Evolutionary conservation across 176 grass and related monocot species (phyloP), one percentile per base, ranked within the genome.

Genomic region (Paspalum notatum): DNA sequence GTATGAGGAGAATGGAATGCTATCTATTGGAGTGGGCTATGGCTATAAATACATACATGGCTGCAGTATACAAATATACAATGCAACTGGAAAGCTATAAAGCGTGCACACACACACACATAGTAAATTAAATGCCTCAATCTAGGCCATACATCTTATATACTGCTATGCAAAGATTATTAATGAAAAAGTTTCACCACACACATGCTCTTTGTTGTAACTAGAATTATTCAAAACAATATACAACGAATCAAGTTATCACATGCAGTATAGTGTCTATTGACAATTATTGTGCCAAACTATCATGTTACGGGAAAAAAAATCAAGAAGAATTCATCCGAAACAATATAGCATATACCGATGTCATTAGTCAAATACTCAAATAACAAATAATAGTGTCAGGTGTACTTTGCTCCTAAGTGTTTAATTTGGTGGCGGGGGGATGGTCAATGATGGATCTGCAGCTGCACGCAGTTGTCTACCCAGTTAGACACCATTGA

Each of bases 331-430:
- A n/a, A 38, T 66, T 66, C 7, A 42, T 26, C 11, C 0, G 1
- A 42, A 40, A n/a, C n/a, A 17, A 66, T 18, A 66, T 42, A 66
- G 1, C 63, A 66, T 66, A 66, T 66, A 66, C 17, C 38, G 42
- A 42, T 66, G 17, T n/a, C 11, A 17, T 20, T 66, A 43, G 39
- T 66, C 0, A n/a, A 66, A 66, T 66, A 43, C 18, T 66, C 0
- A n/a, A 66, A 66, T 66, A 5, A 66, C 63, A 66, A 42, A 42
- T 66, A 42, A 42, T 20, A 66, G 41, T 66, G 39, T 42, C 63
- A n/a, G 39, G 39, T 38, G n/a, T 17, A 66, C 17, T 66, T n/a
- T 8, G 20, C 38, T 66, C 63, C 17, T 66, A n/a, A 42, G 63
- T 66, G 63, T 40, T 66, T 38, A 8, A 63, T 63, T 63, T 63